Conservation (phyloP, 345 rosid species). For the Linum lewisii region DNA sequence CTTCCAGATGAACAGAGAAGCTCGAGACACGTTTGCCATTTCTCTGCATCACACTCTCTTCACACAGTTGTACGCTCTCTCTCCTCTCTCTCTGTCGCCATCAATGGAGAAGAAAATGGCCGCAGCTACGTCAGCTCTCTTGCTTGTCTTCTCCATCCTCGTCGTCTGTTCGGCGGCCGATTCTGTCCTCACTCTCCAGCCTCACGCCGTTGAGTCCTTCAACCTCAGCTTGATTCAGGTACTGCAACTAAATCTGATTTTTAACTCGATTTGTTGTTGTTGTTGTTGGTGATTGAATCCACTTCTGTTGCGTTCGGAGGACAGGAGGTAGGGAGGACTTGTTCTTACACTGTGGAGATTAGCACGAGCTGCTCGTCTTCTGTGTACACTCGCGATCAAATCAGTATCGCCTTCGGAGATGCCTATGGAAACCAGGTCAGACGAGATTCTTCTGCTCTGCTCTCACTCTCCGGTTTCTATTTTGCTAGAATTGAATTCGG, state of each 20-base stretch:
- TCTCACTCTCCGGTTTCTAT: slow-evolving; percentile 31
- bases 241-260: not conserved
- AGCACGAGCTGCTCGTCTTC: slow-evolving; percentile 18
- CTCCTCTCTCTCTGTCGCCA: not conserved
- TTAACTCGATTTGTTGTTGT: not conserved
- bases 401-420: slow-evolving; percentile 22
- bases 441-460: not conserved
- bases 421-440: slow-evolving; percentile 21
- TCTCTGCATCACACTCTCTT: not conserved
- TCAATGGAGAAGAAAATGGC: not conserved
- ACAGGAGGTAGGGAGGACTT: slow-evolving; percentile 2
- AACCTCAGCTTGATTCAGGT: slow-evolving; percentile 5
- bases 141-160: not conserved
- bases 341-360: slow-evolving; percentile 13
- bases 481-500: not conserved
- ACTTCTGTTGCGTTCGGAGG: not conserved
- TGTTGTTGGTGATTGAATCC: too few relatives aligned
- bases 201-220: slow-evolving; percentile 1
- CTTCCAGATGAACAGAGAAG: too few relatives aligned
- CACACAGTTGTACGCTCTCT: not conserved
- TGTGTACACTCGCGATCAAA: slow-evolving; percentile 15
- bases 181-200: not conserved
- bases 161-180: not conserved
- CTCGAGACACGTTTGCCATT: not conserved
- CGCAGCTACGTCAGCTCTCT: not conserved